Percentiles rank a stretch among this genome's conserved stretches.
Evolutionary conservation across 805 yeast genomes (phyloP).

Genomic region (Wickerhamiella domercqiae): DNA sequence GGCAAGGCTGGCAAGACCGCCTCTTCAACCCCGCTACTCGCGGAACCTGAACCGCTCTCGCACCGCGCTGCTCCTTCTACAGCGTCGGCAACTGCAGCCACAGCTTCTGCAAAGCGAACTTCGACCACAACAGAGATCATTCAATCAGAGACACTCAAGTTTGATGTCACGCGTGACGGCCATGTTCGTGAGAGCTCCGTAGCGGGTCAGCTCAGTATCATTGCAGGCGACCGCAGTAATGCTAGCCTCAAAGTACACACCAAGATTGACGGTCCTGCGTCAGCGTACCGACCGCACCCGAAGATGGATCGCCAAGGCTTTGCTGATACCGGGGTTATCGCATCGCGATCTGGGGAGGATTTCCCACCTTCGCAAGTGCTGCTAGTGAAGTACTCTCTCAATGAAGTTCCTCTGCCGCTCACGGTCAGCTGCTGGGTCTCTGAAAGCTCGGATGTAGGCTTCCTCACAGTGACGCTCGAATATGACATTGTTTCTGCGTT

Average conservation of each 20-base stretch:
- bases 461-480: slow-evolving; percentile 70
- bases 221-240: slow-evolving; percentile 62
- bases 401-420: slow-evolving; percentile 44
- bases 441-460: slow-evolving; percentile 35
- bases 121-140: slow-evolving; percentile 72
- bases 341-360: slow-evolving; percentile 55
- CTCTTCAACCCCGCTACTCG: slow-evolving; percentile 19
- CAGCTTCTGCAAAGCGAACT: slow-evolving; percentile 5
- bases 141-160: slow-evolving; percentile 61
- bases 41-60: slow-evolving; percentile 22
- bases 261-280: slow-evolving; percentile 33
- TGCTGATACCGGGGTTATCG: slow-evolving; percentile 39
- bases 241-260: slow-evolving; percentile 53
- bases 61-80: slow-evolving; percentile 5
- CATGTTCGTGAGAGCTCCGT: slow-evolving; percentile 42
- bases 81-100: slow-evolving; percentile 11
- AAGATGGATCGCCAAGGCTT: slow-evolving; percentile 75
- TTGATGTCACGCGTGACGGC: slow-evolving; percentile 76
- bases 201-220: slow-evolving; percentile 80
- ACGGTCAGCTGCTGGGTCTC: slow-evolving; percentile 75
- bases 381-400: slow-evolving; percentile 82
- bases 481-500: slow-evolving; percentile 50
- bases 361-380: slow-evolving; percentile 89
- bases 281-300: slow-evolving; percentile 88
- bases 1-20: slow-evolving; percentile 34